phyloP scores from a whole-genome alignment of 2,329 filamentous ascomycete genomes.

The Fusarium secorum region DNA sequence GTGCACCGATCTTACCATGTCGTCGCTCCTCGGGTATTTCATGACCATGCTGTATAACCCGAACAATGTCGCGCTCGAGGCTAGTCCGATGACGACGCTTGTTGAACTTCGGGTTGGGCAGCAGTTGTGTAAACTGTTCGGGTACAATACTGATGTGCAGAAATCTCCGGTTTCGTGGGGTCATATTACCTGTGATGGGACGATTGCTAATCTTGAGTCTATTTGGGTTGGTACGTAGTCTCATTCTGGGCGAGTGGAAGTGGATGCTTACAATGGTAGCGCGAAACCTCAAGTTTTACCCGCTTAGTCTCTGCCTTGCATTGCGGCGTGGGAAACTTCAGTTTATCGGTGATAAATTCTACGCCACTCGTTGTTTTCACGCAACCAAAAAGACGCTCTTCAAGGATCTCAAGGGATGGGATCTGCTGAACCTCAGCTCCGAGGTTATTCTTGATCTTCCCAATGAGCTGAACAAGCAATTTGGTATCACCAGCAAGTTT shows the following conservation, averaged over 20 bases:
- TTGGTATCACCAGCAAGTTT: slow-evolving; percentile 50
- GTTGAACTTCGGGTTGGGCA: slow-evolving; percentile 55
- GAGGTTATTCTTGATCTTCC: slow-evolving; percentile 52
- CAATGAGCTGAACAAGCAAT: slow-evolving; percentile 48
- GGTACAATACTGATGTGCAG: slow-evolving; percentile 49
- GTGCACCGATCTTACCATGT: slow-evolving; percentile 54
- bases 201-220: slow-evolving; percentile 57
- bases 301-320: slow-evolving; percentile 48
- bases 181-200: slow-evolving; percentile 55
- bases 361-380: slow-evolving; percentile 47
- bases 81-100: slow-evolving; percentile 54
- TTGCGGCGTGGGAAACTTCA: slow-evolving; percentile 49
- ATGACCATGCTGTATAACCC: slow-evolving; percentile 61
- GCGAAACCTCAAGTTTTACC: slow-evolving; percentile 58
- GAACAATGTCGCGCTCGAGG: slow-evolving; percentile 58
- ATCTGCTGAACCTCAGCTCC: slow-evolving; percentile 54
- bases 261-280: slow-evolving; percentile 41
- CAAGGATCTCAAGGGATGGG: slow-evolving; percentile 50
- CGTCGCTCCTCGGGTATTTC: slow-evolving; percentile 55
- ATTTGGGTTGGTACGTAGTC: slow-evolving; percentile 50
- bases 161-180: slow-evolving; percentile 50
- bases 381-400: slow-evolving; percentile 45
- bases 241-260: fast-evolving
- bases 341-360: slow-evolving; percentile 50
- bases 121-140: slow-evolving; percentile 55